A percentile compares a stretch with the other conserved stretches of the same genome.
These are phyloP conservation scores for Flaveria ramosissima DNA, from an alignment of 129 eudicot genomes.

Conservation along the genomic window DNA sequence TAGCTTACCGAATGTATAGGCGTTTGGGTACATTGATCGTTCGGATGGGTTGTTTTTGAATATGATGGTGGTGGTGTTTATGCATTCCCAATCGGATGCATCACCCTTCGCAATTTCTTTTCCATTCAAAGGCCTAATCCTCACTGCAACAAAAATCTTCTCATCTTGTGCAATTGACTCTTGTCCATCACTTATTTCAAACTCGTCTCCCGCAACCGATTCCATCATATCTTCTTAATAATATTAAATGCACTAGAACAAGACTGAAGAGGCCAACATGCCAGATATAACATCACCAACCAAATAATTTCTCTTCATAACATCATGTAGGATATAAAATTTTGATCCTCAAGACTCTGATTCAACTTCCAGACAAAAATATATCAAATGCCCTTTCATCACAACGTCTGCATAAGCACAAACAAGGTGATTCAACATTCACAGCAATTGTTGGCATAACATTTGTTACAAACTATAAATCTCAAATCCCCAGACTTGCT, in stretches of 20 bases:
- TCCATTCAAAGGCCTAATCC: conserved; percentile 83
- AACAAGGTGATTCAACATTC: conserved; percentile 2
- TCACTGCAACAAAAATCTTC: conserved; percentile 80
- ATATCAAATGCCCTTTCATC: neutral
- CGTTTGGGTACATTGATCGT: conserved; percentile 58
- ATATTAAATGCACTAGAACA: conserved; percentile 43
- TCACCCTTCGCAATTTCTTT: conserved; percentile 64
- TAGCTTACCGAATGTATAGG: conserved; percentile 64
- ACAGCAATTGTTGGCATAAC: neutral
- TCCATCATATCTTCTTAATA: conserved; percentile 48
- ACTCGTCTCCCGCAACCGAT: conserved; percentile 53
- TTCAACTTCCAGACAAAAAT: neutral
- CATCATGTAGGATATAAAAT: conserved; percentile 25
- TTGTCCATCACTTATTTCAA: conserved; percentile 36
- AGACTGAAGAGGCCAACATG: conserved; percentile 11
- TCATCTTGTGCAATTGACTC: conserved; percentile 60
- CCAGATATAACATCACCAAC: conserved; percentile 23
- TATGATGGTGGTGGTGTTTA: conserved; percentile 60
- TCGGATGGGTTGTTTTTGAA: conserved; percentile 60
- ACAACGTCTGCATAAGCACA: neutral
- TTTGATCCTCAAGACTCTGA: neutral
- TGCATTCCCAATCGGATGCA: conserved; percentile 73
- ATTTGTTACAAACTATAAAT: conserved; percentile 1
- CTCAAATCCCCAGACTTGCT: conserved; percentile 1
- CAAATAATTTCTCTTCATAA: conserved; percentile 14